These are phyloP conservation scores for Stentor roeselii DNA, from an alignment of 73 alveolate genomes.

Conservation along the genomic window DNA sequence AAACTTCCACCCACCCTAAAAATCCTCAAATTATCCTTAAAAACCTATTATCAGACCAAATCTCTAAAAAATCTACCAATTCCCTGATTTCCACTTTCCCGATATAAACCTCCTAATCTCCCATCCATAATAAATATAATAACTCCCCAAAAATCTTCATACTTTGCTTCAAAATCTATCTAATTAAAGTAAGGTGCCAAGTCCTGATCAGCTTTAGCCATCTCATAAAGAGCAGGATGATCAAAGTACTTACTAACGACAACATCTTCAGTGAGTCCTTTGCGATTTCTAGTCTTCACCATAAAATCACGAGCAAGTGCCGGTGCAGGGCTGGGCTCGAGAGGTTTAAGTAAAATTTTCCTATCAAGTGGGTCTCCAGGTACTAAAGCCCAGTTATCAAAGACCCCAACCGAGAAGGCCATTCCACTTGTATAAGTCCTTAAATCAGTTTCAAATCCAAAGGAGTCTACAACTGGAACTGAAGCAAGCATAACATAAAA, in stretches of 20 bases:
- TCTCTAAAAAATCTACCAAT: no score
- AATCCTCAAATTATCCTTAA: no score
- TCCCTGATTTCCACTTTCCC: no score
- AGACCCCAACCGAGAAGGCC: slow-evolving; percentile 91
- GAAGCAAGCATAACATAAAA: slow-evolving; percentile 78
- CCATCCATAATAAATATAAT: not conserved
- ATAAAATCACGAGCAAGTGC: slow-evolving; percentile 98
- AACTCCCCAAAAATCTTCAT: not conserved
- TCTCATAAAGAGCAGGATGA: slow-evolving; percentile 62
- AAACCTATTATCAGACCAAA: no score
- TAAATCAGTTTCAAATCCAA: slow-evolving; percentile 99
- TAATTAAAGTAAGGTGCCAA: slow-evolving; percentile 51
- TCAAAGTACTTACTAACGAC: slow-evolving; percentile 69
- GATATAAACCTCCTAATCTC: not conserved
- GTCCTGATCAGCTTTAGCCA: slow-evolving; percentile 74
- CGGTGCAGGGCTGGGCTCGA: slow-evolving; percentile 97
- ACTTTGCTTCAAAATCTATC: not conserved
- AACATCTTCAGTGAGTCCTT: slow-evolving; percentile 72
- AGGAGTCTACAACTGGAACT: slow-evolving; percentile 98
- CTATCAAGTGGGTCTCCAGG: slow-evolving; percentile 99
- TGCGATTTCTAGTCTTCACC: slow-evolving; percentile 98
- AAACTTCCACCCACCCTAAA: no score
- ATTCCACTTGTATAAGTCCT: slow-evolving; percentile 93
- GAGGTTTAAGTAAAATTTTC: slow-evolving; percentile 61
- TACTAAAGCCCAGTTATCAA: slow-evolving; percentile 91